These are phyloP conservation scores for Galerina sulciceps DNA, from an alignment of 768 basidiomycete genomes.

Conservation along the genomic window DNA sequence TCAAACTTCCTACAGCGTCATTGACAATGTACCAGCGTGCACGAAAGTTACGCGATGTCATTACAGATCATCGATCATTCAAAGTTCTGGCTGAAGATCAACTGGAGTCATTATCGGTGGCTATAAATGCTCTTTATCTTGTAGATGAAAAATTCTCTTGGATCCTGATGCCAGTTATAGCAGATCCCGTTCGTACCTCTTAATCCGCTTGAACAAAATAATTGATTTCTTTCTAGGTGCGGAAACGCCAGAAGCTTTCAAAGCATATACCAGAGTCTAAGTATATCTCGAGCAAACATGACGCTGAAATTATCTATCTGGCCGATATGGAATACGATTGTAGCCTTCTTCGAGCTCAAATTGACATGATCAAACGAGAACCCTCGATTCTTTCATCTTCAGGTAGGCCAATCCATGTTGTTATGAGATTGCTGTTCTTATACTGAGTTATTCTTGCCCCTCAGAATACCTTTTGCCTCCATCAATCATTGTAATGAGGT, in stretches of 20 bases:
- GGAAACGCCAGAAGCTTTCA: constrained; percentile 74
- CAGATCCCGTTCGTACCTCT: constrained; percentile 50
- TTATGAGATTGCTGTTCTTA: constrained; percentile 20
- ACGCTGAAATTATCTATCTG: constrained; percentile 80
- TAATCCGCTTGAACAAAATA: constrained; percentile 3
- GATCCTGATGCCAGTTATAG: constrained; percentile 68
- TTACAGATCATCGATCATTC: constrained; percentile 41
- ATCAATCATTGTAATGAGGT: constrained; percentile 71
- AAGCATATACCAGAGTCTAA: constrained; percentile 80
- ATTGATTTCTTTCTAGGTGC: constrained; percentile 42
- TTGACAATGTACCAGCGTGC: constrained; percentile 93
- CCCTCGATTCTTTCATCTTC: constrained; percentile 61
- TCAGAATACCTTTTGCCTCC: constrained; percentile 60
- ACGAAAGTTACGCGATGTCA: constrained; percentile 70
- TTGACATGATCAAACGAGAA: constrained; percentile 75
- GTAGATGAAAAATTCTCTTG: constrained; percentile 83
- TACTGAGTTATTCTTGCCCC: constrained; percentile 9
- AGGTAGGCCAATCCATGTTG: constrained; percentile 53
- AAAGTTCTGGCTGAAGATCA: constrained; percentile 64
- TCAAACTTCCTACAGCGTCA: constrained; percentile 60
- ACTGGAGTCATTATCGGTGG: constrained; percentile 80
- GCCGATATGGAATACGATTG: constrained; percentile 81
- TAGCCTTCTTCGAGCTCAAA: constrained; percentile 73
- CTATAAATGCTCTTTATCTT: constrained; percentile 87
- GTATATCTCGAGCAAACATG: constrained; percentile 62